phyloP scores from a whole-genome alignment of 2,329 filamentous ascomycete species.

The Trichoderma afroharzianum region DNA sequence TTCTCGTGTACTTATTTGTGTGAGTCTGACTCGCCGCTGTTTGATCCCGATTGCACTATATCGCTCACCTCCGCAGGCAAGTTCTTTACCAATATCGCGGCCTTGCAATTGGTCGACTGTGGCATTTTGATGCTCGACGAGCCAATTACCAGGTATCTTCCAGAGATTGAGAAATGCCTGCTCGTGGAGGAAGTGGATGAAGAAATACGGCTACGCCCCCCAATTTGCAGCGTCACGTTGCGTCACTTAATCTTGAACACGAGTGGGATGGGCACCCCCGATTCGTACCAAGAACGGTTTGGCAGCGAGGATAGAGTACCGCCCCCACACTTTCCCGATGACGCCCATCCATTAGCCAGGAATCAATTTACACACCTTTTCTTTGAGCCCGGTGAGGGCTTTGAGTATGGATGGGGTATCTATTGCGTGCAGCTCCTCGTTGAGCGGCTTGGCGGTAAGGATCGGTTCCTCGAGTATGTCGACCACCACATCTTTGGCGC shows the following conservation, averaged over 20 bases:
- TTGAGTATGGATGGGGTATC: not conserved
- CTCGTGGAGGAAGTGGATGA: not conserved
- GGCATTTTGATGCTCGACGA: not conserved
- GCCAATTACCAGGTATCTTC: not conserved
- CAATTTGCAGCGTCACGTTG: not conserved
- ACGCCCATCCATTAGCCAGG: not conserved
- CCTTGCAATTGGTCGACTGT: not conserved
- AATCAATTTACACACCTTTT: not conserved
- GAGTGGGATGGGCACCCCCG: not conserved
- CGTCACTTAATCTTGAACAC: not conserved
- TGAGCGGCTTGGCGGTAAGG: not conserved
- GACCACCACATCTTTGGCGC: not conserved
- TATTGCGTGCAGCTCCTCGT: not conserved
- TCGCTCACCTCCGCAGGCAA: not conserved
- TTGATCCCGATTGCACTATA: not conserved
- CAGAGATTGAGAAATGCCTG: not conserved
- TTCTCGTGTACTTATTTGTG: too few relatives aligned
- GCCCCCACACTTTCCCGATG: not conserved
- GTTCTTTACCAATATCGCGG: not conserved
- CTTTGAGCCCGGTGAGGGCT: not conserved
- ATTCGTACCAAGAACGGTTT: not conserved
- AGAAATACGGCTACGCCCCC: not conserved
- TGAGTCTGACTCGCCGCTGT: not conserved
- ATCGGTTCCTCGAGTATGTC: not conserved
- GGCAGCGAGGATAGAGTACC: not conserved